Base-by-base conservation (phyloP, 2,329 filamentous ascomycete species). In the Aureobasidium vineae region DNA sequence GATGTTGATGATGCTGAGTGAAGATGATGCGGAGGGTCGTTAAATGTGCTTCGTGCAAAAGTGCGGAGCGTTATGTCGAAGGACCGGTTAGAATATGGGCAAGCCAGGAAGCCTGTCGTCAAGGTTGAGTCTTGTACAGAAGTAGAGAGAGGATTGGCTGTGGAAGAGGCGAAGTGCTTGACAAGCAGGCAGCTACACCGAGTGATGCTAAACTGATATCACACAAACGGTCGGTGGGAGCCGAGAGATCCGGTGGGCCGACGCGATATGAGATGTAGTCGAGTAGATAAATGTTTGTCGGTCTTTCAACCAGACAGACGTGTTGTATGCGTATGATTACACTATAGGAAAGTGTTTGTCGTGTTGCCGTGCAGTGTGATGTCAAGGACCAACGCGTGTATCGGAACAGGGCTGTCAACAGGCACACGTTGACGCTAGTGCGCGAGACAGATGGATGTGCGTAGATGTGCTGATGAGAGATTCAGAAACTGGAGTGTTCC, bases 121-220 rank as follows among this genome's bases (percentile, higher is more conserved):
- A 56, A 53, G 41, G 21, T 43, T n/a, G 59, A 23, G 6, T 50
- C 54, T 47, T 57, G 52, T 67, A 65, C 59, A 67, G 38, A 47
- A 50, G 45, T 33, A 33, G 47, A 65, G 59, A 43, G 36, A 40
- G 53, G 36, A 53, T 26, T 40, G 33, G 43, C 26, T 36, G 50
- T 31, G 40, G 21, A 21, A 31, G 16, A 43, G 41, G 40, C 43
- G 50, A 49, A 49, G 59, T 57, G 57, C 59, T 67, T 64, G 57
- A 56, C 65, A 66, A 56, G 65, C 47, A 67, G 66, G 50, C 66
- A 67, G 60, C 66, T 49, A 56, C 57, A 63, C 65, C 26, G 26
- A 65, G 63, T 57, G 50, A 65, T 57, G 41, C 40, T 57, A 16
- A 33, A 50, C 52, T 59, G 47, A 49, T 36, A 65, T 65, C 59